A percentile compares a stretch with the other conserved stretches of the same genome.
Evolutionary conservation across 495 filamentous ascomycete genomes (phyloP).

Genomic region (Neurospora tetrasperma): DNA sequence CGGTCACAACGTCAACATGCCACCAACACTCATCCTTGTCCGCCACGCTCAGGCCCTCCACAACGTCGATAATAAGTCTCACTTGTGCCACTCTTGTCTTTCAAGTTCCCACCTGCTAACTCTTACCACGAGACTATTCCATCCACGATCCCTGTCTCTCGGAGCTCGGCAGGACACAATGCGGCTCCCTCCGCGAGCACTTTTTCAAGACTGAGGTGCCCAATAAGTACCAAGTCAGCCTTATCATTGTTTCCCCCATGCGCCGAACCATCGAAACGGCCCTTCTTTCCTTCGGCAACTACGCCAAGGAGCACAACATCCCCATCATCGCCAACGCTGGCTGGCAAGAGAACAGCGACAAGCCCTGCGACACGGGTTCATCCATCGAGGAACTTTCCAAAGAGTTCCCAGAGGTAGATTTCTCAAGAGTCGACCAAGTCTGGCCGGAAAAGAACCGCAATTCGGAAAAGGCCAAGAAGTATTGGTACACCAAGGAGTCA

Average conservation of each 20-base stretch:
- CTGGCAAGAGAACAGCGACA: constrained; percentile 48
- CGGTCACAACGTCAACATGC: constrained; percentile 25
- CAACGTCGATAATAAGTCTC: constrained; percentile 36
- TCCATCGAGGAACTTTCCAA: constrained; percentile 27
- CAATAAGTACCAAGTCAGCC: constrained; percentile 38
- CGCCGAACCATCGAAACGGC: constrained; percentile 49
- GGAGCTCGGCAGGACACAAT: constrained; percentile 44
- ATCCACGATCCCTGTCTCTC: constrained; percentile 47
- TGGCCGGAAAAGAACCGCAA: constrained; percentile 43
- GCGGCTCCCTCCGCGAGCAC: constrained; percentile 31
- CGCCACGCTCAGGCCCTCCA: constrained; percentile 50
- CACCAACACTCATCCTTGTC: constrained; percentile 49
- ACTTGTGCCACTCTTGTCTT: not conserved
- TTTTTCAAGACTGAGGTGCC: constrained; percentile 35
- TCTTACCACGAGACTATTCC: constrained; percentile 34
- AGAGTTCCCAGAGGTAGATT: constrained; percentile 45
- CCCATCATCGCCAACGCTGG: constrained; percentile 42
- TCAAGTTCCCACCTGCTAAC: constrained; percentile 10
- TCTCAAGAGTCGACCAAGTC: constrained; percentile 40
- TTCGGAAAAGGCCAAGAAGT: constrained; percentile 28
- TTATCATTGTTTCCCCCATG: constrained; percentile 50
- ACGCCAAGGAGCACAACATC: constrained; percentile 39
- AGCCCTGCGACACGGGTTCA: constrained; percentile 49
- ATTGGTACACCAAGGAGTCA: constrained; percentile 36
- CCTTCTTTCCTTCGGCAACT: constrained; percentile 36